Evolutionary conservation across 371 early-diverging fungal species (phyloP).

Genomic region (Polyrhizophydium stewartii): DNA sequence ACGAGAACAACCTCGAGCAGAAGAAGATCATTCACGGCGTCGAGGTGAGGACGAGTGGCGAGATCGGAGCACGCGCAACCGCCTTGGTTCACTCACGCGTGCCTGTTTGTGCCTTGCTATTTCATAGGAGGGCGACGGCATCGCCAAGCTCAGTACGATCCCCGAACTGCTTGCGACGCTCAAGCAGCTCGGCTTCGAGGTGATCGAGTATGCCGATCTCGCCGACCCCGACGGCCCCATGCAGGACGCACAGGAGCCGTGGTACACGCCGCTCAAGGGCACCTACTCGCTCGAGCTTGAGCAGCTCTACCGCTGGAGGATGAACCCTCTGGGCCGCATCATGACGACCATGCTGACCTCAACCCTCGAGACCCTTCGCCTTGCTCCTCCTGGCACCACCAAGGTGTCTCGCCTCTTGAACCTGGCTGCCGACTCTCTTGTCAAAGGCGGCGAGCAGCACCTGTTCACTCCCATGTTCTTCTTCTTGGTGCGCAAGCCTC

Average conservation of each 20-base stretch:
- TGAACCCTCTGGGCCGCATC: constrained; percentile 44
- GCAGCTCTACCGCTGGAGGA: constrained; percentile 30
- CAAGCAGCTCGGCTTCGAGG: constrained; percentile 80
- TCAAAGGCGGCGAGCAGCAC: constrained; percentile 66
- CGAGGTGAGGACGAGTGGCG: constrained; percentile 45
- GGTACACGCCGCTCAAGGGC: constrained; percentile 76
- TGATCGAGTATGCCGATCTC: constrained; percentile 64
- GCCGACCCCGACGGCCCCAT: constrained; percentile 48
- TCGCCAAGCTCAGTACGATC: constrained; percentile 76
- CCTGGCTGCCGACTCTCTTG: constrained; percentile 74
- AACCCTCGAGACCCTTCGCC: constrained; percentile 69
- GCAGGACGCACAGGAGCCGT: constrained; percentile 60
- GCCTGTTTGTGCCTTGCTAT: too few relatives aligned
- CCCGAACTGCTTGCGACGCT: constrained; percentile 55
- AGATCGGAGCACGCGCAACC: too few relatives aligned
- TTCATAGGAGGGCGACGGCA: constrained; percentile 69
- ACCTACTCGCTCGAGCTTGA: constrained; percentile 26
- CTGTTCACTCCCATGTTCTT: constrained; percentile 93
- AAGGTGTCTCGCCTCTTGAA: constrained; percentile 76
- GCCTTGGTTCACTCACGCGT: too few relatives aligned
- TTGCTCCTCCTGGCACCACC: constrained; percentile 78
- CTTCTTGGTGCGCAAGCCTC: constrained; percentile 85
- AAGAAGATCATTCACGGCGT: constrained; percentile 72
- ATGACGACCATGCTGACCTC: constrained; percentile 61
- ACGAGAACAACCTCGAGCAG: constrained; percentile 69